phyloP scores from a whole-genome alignment of 169 alveolate species.

The Eimeria sp. region DNA sequence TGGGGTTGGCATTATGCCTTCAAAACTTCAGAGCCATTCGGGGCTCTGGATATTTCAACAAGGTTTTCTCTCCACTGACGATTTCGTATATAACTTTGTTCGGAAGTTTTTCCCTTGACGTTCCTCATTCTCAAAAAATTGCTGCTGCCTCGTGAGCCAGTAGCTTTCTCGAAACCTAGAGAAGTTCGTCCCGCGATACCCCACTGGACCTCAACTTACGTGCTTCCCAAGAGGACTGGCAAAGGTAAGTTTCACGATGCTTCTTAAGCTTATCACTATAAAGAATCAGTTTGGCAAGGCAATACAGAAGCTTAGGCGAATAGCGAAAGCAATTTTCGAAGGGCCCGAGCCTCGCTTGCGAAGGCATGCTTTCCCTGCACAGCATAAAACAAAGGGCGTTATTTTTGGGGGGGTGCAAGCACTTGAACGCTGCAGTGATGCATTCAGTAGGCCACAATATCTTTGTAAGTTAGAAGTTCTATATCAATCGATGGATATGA shows the following conservation, averaged over 20 bases:
- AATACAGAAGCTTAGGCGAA: background rate
- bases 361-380: background rate
- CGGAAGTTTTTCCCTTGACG: background rate
- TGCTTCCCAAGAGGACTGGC: background rate
- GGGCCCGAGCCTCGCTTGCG: constrained; percentile 43
- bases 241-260: background rate
- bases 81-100: background rate
- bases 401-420: background rate
- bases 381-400: background rate
- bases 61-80: background rate
- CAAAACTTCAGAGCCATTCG: background rate
- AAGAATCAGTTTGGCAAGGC: background rate
- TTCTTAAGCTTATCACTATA: background rate
- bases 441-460: background rate
- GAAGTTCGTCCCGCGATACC: background rate
- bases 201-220: background rate
- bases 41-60: background rate
- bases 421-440: background rate
- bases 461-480: background rate
- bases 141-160: background rate
- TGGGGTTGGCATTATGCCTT: background rate
- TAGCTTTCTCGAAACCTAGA: background rate
- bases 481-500: background rate
- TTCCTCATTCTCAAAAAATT: background rate
- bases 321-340: background rate